A percentile compares a stretch with the other conserved stretches of the same genome.
Conservation (phyloP, 2,329 filamentous ascomycete species). For the Pseudogymnoascus sp. region DNA sequence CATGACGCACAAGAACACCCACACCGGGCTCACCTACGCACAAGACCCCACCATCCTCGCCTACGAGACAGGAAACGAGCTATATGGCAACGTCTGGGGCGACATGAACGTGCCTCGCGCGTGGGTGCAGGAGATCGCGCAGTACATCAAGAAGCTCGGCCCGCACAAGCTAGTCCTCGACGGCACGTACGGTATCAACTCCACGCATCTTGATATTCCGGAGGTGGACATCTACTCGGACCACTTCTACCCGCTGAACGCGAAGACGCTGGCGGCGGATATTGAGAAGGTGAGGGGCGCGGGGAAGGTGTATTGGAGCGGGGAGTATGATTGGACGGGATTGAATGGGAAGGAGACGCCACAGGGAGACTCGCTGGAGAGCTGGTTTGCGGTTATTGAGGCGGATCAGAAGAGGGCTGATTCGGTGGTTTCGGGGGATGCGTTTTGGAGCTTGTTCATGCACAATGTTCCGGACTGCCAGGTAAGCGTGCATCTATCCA, state of each 20-base stretch:
- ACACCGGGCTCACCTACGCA: slow-evolving; percentile 38
- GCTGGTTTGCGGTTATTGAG: slow-evolving; percentile 35
- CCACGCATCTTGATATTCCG: slow-evolving; percentile 32
- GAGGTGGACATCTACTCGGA: slow-evolving; percentile 40
- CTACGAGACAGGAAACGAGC: slow-evolving; percentile 42
- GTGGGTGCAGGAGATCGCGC: slow-evolving; percentile 36
- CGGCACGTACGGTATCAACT: slow-evolving; percentile 41
- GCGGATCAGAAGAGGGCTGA: slow-evolving; percentile 18
- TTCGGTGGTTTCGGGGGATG: slow-evolving; percentile 32
- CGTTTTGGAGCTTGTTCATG: slow-evolving; percentile 40
- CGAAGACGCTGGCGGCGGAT: slow-evolving; percentile 31
- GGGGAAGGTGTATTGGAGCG: slow-evolving; percentile 35
- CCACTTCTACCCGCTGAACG: slow-evolving; percentile 38
- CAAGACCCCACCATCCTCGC: slow-evolving; percentile 42
- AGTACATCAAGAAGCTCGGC: slow-evolving; percentile 32
- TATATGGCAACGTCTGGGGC: slow-evolving; percentile 35
- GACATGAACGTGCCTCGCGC: slow-evolving; percentile 35
- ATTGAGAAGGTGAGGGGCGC: slow-evolving; percentile 30
- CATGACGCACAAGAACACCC: slow-evolving; percentile 37
- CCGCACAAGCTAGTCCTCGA: slow-evolving; percentile 38
- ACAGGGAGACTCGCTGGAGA: slow-evolving; percentile 28
- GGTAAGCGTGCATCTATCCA: slow-evolving; percentile 22
- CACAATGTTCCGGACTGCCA: slow-evolving; percentile 36
- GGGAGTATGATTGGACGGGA: slow-evolving; percentile 40
- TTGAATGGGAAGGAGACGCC: slow-evolving; percentile 14